Evolutionary conservation across 176 grass and related monocot genomes (phyloP), one percentile per base, ranked within the genome.

Genomic region (Eremochloa ophiuroides): DNA sequence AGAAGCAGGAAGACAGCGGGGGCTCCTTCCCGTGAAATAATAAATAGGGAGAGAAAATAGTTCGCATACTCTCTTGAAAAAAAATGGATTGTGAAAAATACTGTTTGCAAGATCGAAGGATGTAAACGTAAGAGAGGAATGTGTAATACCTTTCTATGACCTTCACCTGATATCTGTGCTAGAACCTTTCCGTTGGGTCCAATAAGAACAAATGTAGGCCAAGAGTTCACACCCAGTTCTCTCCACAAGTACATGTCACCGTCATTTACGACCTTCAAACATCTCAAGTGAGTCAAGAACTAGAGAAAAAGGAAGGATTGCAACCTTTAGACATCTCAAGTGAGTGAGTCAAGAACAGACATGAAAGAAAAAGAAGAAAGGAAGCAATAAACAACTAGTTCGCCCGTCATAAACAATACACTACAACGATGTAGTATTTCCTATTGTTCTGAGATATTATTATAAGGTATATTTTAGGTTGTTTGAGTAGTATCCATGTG

Each of bases 141-240:
- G 42, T 5, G 12, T 17, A 50, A 50, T 98, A 94, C 95, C 92
- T 98, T 94, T 80, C 86, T 84, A 87, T 85, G 95, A 15, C 90
- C 90, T 94, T 98, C 95, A 37, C 95, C 95, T 83, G 95, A 82
- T 86, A 98, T 78, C 61, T 91, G 92, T 80, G 92, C 86, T 74
- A 98, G 81, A 90, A 98, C 73, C 73, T 94, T 94, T 63, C 95
- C 95, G 10, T 91, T 98, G 66, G 95, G 95, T 29, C 70, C 90
- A 82, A 98, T 83, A 78, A 98, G 77, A 88, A 98, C 88, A 89
- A 94, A 93, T 53, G 95, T 93, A 58, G 90, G 95, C 95, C 95
- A 98, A 69, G 95, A 98, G 61, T 91, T 98, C 61, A 98, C 92
- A 69, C 95, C 92, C 23, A 98, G 56, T 89, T 94, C 95, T 84